These are phyloP conservation scores for Coffea eugenioides DNA, from an alignment of 257 asterid genomes.

Conservation along the genomic window DNA sequence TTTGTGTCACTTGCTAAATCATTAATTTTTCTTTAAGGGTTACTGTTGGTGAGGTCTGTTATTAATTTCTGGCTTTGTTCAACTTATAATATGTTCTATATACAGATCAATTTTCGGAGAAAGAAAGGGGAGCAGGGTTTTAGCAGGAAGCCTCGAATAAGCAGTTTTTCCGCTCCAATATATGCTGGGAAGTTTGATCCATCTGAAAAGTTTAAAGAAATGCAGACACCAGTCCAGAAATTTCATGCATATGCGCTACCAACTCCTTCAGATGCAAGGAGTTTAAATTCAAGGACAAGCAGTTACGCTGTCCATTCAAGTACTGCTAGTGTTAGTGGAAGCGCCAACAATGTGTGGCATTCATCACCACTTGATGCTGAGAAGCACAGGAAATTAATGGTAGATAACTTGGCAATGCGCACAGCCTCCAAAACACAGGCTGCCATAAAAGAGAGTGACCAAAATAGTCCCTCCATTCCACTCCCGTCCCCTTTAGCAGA, in stretches of 20 bases:
- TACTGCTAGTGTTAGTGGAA: conserved; percentile 31
- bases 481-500: conserved; percentile 69
- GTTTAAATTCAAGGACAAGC: conserved; percentile 44
- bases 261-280: conserved; percentile 82
- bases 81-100: not conserved
- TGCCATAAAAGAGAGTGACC: conserved; percentile 43
- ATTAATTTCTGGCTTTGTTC: not conserved
- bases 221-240: conserved; percentile 45
- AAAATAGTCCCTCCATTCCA: conserved; percentile 55
- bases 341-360: conserved; percentile 68
- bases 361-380: conserved; percentile 75
- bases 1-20: not conserved
- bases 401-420: conserved; percentile 39
- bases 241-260: conserved; percentile 77
- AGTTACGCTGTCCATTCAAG: conserved; percentile 37
- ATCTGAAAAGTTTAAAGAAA: conserved; percentile 58
- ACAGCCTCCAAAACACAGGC: conserved; percentile 39
- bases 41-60: not conserved
- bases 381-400: conserved; percentile 46
- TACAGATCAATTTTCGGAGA: conserved; percentile 44
- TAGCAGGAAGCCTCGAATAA: conserved; percentile 43
- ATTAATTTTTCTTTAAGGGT: not conserved
- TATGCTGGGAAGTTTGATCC: conserved; percentile 73
- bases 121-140: conserved; percentile 51
- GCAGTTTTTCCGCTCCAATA: conserved; percentile 91